Conservation (phyloP, 1,284 basidiomycete species). For the Puccinia novopanici region DNA sequence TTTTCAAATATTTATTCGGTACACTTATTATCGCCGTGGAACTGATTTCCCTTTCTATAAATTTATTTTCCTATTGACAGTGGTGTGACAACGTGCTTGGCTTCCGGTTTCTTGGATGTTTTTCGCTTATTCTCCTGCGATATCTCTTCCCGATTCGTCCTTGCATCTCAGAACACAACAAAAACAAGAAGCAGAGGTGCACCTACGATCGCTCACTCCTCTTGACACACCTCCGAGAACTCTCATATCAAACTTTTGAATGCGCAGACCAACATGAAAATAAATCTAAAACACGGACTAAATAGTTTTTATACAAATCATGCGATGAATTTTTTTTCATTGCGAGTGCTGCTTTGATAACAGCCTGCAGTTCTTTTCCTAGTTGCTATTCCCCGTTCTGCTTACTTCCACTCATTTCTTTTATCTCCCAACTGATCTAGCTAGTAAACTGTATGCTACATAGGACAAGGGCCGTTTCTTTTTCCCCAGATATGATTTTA, state of each 20-base stretch:
- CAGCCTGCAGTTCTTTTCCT: background rate
- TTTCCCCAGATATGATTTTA: too few species aligned
- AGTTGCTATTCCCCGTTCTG: background rate
- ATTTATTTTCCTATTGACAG: background rate
- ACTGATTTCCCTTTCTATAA: background rate
- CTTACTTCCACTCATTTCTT: background rate
- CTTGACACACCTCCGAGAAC: background rate
- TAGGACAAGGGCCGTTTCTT: too few species aligned
- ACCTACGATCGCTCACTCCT: background rate
- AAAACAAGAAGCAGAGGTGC: background rate
- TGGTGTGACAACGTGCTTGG: background rate
- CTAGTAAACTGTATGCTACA: too few species aligned
- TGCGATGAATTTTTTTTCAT: background rate
- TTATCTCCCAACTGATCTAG: background rate
- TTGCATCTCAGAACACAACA: background rate
- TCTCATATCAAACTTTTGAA: background rate
- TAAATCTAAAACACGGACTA: slow-evolving; percentile 13
- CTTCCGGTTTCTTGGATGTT: slow-evolving; percentile 6
- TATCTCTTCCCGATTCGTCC: background rate
- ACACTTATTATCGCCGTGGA: background rate
- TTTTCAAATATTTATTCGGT: background rate
- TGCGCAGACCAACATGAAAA: background rate
- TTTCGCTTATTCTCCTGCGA: background rate
- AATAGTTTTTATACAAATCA: background rate
- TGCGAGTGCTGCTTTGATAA: background rate